phyloP scores from a whole-genome alignment of 129 eudicot genomes.

The Helianthus tuberosus region DNA sequence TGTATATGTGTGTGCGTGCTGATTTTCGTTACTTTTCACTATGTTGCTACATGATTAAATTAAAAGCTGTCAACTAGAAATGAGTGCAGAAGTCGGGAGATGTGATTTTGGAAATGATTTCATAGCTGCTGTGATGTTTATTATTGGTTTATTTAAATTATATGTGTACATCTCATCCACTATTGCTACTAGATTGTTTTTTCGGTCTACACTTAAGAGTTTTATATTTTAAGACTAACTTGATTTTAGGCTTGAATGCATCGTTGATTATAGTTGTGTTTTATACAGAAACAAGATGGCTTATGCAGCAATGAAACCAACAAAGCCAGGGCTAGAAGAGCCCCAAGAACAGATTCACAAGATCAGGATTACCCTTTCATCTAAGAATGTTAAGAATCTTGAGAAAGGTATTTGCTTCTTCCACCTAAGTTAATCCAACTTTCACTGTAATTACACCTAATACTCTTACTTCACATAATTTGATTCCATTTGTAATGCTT shows the following conservation, averaged over 20 bases:
- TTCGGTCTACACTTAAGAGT: background rate
- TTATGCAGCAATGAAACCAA: conserved; percentile 82
- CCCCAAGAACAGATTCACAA: conserved; percentile 77
- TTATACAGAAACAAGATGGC: conserved; percentile 52
- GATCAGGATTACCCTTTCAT: conserved; percentile 95
- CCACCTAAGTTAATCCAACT: background rate
- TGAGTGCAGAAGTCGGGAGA: background rate
- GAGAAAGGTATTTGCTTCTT: conserved; percentile 67
- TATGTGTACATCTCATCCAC: background rate
- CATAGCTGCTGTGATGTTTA: background rate
- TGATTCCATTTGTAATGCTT: background rate
- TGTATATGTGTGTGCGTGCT: background rate
- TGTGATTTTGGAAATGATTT: background rate
- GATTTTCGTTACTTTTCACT: background rate
- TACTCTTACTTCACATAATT: background rate
- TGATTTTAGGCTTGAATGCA: background rate
- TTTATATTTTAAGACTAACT: background rate
- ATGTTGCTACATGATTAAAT: background rate
- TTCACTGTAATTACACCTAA: background rate
- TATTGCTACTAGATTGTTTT: background rate
- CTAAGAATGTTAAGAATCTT: conserved; percentile 87
- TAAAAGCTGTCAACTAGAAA: background rate
- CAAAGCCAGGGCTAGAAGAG: conserved; percentile 88
- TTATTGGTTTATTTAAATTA: background rate
- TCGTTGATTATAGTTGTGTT: conserved; percentile 8